A percentile compares a stretch with the other conserved stretches of the same genome.
Conservation (phyloP, 164 flowering plant genomes). For the Stephania cephalantha region DNA sequence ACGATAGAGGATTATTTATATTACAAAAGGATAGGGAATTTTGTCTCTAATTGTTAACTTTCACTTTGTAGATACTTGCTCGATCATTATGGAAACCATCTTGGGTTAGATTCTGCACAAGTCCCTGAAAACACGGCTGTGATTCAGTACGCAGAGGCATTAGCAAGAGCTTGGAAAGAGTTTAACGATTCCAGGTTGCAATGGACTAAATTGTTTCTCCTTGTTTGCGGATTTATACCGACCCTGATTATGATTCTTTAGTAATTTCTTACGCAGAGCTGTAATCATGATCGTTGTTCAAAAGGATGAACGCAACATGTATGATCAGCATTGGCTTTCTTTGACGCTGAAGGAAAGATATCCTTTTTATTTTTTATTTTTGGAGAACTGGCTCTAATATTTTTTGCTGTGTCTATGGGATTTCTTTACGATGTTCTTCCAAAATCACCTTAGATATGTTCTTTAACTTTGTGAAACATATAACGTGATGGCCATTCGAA, state of each 20-base stretch:
- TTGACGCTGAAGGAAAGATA: constrained; percentile 64
- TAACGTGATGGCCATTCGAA: constrained; percentile 53
- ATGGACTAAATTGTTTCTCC: not conserved
- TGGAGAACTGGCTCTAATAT: not conserved
- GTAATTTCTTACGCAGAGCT: constrained; percentile 44
- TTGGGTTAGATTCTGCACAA: constrained; percentile 53
- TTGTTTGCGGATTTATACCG: not conserved
- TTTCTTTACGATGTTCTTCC: not conserved
- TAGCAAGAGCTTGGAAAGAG: constrained; percentile 85
- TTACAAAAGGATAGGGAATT: not conserved
- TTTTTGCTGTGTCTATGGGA: not conserved
- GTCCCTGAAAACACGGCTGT: constrained; percentile 59
- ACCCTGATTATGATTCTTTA: not conserved
- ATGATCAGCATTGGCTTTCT: constrained; percentile 90
- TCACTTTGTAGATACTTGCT: constrained; percentile 56
- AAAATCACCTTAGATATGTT: not conserved
- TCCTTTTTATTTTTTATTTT: constrained; percentile 39
- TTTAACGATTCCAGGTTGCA: constrained; percentile 70
- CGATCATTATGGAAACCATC: constrained; percentile 39
- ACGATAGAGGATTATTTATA: not conserved
- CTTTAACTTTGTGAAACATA: constrained; percentile 58
- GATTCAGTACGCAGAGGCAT: constrained; percentile 55
- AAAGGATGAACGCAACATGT: constrained; percentile 90
- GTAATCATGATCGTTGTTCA: constrained; percentile 81
- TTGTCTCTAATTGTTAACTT: not conserved